phyloP scores from a whole-genome alignment of 179 eudicot species.

The Camellia oleifera region DNA sequence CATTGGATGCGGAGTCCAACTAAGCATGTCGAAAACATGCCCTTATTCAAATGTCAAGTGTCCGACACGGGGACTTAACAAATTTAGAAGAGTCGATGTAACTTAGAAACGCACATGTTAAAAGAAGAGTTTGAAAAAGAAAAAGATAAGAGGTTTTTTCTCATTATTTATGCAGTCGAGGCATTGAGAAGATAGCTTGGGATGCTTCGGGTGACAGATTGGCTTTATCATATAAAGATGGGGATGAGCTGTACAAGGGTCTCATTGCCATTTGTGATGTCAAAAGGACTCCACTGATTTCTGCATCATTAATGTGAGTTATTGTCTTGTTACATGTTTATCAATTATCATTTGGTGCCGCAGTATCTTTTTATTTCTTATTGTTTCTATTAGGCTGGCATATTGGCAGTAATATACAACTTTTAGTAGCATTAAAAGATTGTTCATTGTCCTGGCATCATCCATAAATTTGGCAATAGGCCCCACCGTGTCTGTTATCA shows the following conservation, averaged over 20 bases:
- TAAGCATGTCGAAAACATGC: too few species aligned
- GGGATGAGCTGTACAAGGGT: neutral
- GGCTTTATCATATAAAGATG: too few species aligned
- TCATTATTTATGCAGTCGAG: neutral
- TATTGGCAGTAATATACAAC: neutral
- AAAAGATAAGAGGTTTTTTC: neutral
- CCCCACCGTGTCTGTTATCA: too few species aligned
- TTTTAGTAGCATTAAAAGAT: neutral
- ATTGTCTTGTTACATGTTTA: neutral
- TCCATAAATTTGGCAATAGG: neutral
- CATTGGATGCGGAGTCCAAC: too few species aligned
- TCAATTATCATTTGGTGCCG: neutral
- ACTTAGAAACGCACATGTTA: too few species aligned
- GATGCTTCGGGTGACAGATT: too few species aligned
- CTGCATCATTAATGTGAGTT: slow-evolving; percentile 84
- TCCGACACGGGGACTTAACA: too few species aligned
- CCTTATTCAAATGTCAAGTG: too few species aligned
- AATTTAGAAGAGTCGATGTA: too few species aligned
- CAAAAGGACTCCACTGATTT: slow-evolving; percentile 72
- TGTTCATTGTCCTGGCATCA: neutral
- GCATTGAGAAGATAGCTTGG: too few species aligned
- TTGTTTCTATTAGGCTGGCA: neutral
- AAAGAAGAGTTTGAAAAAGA: too few species aligned
- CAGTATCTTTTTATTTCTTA: neutral
- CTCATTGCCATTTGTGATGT: slow-evolving; percentile 89